These are phyloP conservation scores for Centrapalus pauciflorus DNA, from an alignment of 129 eudicot species.

Conservation along the genomic window DNA sequence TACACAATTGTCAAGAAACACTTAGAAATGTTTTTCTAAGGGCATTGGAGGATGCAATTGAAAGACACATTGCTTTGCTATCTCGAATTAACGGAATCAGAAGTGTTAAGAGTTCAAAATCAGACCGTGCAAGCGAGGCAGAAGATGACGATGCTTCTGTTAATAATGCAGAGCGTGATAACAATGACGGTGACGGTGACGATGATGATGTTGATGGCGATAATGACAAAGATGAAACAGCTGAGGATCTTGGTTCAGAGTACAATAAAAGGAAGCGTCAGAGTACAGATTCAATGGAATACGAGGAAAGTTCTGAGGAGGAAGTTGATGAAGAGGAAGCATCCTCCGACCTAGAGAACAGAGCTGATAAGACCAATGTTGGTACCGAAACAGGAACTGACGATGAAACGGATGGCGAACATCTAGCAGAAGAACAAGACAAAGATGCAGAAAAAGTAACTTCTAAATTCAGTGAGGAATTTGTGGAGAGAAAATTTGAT, in stretches of 20 bases:
- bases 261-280: constrained; percentile 56
- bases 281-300: constrained; percentile 73
- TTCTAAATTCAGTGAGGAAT: constrained; percentile 14
- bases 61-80: constrained; percentile 54
- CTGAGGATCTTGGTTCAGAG: constrained; percentile 66
- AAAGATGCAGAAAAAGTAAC: constrained; percentile 21
- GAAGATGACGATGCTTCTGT: constrained; percentile 33
- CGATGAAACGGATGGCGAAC: constrained; percentile 29
- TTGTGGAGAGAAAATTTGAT: constrained; percentile 30
- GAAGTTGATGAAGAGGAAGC: constrained; percentile 35
- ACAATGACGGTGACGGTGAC: constrained; percentile 6
- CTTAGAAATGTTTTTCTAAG: constrained; percentile 42
- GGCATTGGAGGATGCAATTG: constrained; percentile 74
- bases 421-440: constrained; percentile 18
- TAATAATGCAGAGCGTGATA: neutral
- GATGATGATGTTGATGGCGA: constrained; percentile 36
- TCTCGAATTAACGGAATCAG: constrained; percentile 61
- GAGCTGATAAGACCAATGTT: constrained; percentile 22
- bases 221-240: constrained; percentile 43
- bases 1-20: constrained; percentile 45
- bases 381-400: constrained; percentile 28
- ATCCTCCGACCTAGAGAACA: constrained; percentile 26
- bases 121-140: constrained; percentile 21
- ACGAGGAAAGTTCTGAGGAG: constrained; percentile 58
- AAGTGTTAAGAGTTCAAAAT: constrained; percentile 21